Evolutionary conservation across 1,284 basidiomycete species (phyloP), one percentile per base, ranked within the genome.

Genomic region (Lentinula novae-zelandiae): DNA sequence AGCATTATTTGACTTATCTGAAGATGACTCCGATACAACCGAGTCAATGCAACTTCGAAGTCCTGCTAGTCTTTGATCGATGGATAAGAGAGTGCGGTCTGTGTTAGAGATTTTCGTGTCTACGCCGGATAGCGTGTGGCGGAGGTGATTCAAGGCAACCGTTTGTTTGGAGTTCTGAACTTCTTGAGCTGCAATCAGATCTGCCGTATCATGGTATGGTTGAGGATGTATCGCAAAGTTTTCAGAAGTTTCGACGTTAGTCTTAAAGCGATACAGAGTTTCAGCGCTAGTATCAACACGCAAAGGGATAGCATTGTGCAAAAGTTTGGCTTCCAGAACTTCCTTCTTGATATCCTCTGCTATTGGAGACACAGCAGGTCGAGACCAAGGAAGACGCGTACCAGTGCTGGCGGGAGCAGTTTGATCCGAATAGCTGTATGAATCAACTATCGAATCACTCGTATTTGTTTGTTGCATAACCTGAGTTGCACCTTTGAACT

Each of bases 1-100:
- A 13, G 10, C 40, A 27, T 27, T 27, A 8, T 5, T 3, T 15
- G 20, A 40, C 34, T 38, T 36, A 27, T 48, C 20, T 12, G 48
- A 22, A 13, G 39, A 17, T n/a, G 54, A 42, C 1, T 34, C 31
- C 15, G 27, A 22, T 12, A 22, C 46, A 40, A 6, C 51, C n/a
- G 50, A 44, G 3, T 57, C 60, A 49, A 67, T 54, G 17, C 66
- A 63, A 33, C 64, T 61, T 39, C 55, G 65, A 53, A 70, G 60
- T 55, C 59, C 67, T 59, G 68, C 70, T 58, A 70, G 62, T 52
- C 39, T 66, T 12, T 60, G 61, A 54, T 69, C 63, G 42, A 76
- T 59, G 2, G 56, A 57, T 12, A 65, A 56, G 22, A 71, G 31
- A 44, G 39, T 52, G 10, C 50, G 48, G 8, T 46, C 40, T 5